Percentiles rank a stretch among this genome's conserved stretches.
Conservation (phyloP, 2,329 filamentous ascomycete species). For the Epicoccum sorghinum region DNA sequence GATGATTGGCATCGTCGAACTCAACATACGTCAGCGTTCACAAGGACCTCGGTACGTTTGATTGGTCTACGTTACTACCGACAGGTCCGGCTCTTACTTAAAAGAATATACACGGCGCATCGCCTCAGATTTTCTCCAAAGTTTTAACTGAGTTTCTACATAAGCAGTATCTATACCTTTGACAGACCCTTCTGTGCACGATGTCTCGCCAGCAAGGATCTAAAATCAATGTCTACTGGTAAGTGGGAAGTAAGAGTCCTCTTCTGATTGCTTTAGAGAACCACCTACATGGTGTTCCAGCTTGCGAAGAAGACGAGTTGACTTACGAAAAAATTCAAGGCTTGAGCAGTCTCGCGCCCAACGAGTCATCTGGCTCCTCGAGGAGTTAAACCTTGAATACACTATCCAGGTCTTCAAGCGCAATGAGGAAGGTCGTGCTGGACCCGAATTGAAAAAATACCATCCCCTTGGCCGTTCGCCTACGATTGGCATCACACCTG, state of each 20-base stretch:
- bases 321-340: constrained; percentile 57
- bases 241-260: constrained; percentile 16
- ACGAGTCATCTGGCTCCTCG: constrained; percentile 83
- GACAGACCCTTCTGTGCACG: neutral
- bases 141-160: neutral
- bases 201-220: constrained; percentile 38
- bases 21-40: neutral
- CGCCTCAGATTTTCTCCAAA: neutral
- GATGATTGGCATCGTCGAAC: no score
- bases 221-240: constrained; percentile 48
- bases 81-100: constrained; percentile 1
- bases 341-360: constrained; percentile 83
- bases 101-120: constrained; percentile 7
- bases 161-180: no score
- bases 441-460: constrained; percentile 74
- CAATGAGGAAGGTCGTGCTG: constrained; percentile 67
- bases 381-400: constrained; percentile 80
- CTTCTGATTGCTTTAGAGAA: no score
- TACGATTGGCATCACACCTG: constrained; percentile 68
- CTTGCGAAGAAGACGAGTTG: neutral
- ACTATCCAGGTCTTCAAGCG: constrained; percentile 82
- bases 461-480: constrained; percentile 91
- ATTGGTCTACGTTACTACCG: constrained; percentile 4
- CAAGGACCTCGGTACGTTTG: neutral
- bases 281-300: no score